phyloP scores from a whole-genome alignment of 106 monocot species.

The Cymbidium sinense region DNA sequence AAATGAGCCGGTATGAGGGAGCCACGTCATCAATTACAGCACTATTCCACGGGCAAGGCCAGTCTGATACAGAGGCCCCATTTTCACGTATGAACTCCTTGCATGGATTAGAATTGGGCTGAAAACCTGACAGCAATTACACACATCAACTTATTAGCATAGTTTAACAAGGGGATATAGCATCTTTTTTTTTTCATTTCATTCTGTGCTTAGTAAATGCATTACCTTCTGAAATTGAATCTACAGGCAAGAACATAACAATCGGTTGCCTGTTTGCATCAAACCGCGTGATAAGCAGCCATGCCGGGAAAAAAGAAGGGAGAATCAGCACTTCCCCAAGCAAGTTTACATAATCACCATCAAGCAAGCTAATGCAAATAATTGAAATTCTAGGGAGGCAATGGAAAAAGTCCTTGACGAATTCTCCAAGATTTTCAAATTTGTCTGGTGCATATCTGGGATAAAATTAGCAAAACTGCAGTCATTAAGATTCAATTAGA shows the following conservation, averaged over 20 bases:
- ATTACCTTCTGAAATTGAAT: conserved; percentile 48
- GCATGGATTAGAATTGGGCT: conserved; percentile 10
- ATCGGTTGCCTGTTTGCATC: conserved; percentile 42
- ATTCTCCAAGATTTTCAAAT: conserved; percentile 52
- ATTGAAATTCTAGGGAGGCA: conserved; percentile 52
- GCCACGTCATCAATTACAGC: conserved; percentile 58
- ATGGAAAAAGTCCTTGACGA: conserved; percentile 49
- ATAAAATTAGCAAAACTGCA: neutral
- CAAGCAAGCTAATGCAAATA: conserved; percentile 76
- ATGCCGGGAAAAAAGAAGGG: conserved; percentile 59
- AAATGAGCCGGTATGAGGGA: conserved; percentile 55
- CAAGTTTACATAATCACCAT: conserved; percentile 54
- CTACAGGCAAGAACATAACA: conserved; percentile 64
- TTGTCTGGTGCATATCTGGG: conserved; percentile 45
- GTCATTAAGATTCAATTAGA: neutral
- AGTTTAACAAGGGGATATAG: neutral
- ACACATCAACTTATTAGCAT: neutral
- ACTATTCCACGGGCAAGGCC: conserved; percentile 78
- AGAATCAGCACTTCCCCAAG: conserved; percentile 60
- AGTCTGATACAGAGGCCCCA: conserved; percentile 14
- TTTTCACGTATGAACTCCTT: neutral
- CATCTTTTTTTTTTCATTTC: neutral
- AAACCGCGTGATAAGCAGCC: conserved; percentile 76
- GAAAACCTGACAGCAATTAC: conserved; percentile 28
- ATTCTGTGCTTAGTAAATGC: neutral